phyloP scores from a whole-genome alignment of 2,329 filamentous ascomycete genomes.

The Xylariaceae sp. region DNA sequence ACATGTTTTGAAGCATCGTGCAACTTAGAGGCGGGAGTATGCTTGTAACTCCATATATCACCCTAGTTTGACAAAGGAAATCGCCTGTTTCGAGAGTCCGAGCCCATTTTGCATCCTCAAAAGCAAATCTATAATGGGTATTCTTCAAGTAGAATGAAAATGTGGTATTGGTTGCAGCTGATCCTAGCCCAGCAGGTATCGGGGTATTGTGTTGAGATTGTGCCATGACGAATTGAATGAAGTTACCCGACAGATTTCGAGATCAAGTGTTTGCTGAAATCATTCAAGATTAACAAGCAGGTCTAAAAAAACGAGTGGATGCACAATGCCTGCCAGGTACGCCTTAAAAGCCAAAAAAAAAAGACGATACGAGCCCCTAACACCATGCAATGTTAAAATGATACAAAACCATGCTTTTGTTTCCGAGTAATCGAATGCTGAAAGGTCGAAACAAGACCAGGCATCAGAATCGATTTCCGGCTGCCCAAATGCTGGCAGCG shows the following conservation, averaged over 20 bases:
- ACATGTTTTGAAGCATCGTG: slow-evolving; percentile 7
- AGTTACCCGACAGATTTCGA: slow-evolving; percentile 28
- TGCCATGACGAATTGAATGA: slow-evolving; percentile 36
- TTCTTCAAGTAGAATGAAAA: slow-evolving; percentile 40
- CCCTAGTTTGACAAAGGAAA: slow-evolving; percentile 41
- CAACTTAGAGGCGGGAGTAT: slow-evolving; percentile 7
- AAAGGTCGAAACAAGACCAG: background rate
- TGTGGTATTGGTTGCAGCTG: slow-evolving; percentile 29
- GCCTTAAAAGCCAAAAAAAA: slow-evolving; percentile 21
- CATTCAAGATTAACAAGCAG: slow-evolving; percentile 36
- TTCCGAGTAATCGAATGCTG: background rate
- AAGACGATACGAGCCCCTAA: slow-evolving; percentile 36
- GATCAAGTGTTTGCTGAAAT: slow-evolving; percentile 36
- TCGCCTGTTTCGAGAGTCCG: slow-evolving; percentile 32
- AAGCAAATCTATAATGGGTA: slow-evolving; percentile 45
- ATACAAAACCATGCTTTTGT: slow-evolving; percentile 29
- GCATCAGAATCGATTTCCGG: slow-evolving; percentile 65
- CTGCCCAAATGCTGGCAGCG: slow-evolving; percentile 80
- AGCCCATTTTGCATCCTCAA: slow-evolving; percentile 37
- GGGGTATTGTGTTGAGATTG: slow-evolving; percentile 41
- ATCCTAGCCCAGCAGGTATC: slow-evolving; percentile 29
- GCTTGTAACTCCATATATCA: slow-evolving; percentile 3
- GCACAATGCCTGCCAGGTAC: slow-evolving; percentile 35
- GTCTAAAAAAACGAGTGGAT: slow-evolving; percentile 38
- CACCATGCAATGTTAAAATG: slow-evolving; percentile 44